Evolutionary conservation across 371 early-diverging fungal genomes (phyloP).

Genomic region (Lichtheimia ornata): DNA sequence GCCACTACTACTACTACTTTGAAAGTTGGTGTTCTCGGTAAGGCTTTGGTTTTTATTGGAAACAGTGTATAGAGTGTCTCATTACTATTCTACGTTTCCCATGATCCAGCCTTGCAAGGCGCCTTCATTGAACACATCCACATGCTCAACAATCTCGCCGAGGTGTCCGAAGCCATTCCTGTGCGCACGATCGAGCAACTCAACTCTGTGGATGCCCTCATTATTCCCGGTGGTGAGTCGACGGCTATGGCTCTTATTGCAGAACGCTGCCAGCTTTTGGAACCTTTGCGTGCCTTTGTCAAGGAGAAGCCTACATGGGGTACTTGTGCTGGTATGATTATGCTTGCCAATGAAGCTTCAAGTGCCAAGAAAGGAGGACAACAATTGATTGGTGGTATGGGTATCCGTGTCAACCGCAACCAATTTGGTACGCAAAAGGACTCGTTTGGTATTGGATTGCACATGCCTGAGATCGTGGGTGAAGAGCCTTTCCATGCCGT

Average conservation of each 20-base stretch:
- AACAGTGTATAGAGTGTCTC: neutral
- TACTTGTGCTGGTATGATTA: conserved; percentile 96
- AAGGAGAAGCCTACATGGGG: conserved; percentile 88
- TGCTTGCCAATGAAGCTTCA: conserved; percentile 78
- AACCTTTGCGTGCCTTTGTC: conserved; percentile 75
- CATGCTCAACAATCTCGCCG: conserved; percentile 64
- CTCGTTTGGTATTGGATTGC: conserved; percentile 76
- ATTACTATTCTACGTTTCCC: neutral
- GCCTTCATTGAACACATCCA: conserved; percentile 91
- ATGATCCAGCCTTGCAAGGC: conserved; percentile 84
- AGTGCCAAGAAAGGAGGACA: conserved; percentile 86
- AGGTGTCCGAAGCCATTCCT: conserved; percentile 63
- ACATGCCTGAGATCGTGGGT: conserved; percentile 61
- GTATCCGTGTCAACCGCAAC: conserved; percentile 86
- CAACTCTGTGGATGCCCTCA: conserved; percentile 78
- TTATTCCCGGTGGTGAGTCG: conserved; percentile 95
- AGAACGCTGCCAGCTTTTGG: conserved; percentile 78
- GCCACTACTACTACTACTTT: conserved; percentile 9
- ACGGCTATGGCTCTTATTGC: conserved; percentile 92
- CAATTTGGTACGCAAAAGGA: conserved; percentile 93
- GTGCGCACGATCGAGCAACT: conserved; percentile 73
- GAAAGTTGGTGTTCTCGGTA: conserved; percentile 44
- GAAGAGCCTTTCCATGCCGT: conserved; percentile 72
- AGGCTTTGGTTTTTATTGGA: neutral
- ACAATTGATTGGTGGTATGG: conserved; percentile 78